Percentiles rank a stretch among this genome's conserved stretches.
phyloP scores from a whole-genome alignment of 2,329 filamentous ascomycete genomes.

The Pseudogymnoascus sp. region DNA sequence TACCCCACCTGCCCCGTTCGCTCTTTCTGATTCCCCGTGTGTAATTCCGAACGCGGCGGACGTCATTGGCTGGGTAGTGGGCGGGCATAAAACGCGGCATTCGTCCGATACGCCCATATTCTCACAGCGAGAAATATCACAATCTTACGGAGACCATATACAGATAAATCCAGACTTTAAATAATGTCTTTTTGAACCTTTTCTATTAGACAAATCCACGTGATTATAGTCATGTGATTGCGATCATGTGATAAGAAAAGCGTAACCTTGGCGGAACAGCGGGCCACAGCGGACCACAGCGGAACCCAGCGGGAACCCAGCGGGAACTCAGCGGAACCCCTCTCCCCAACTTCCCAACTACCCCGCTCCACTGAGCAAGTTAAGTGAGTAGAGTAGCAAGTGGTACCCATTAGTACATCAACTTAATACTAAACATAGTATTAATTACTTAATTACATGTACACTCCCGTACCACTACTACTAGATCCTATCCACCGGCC shows the following conservation, averaged over 20 bases:
- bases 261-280: neutral
- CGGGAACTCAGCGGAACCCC: neutral
- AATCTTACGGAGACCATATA: neutral
- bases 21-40: neutral
- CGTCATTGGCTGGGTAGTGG: neutral
- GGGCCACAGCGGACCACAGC: neutral
- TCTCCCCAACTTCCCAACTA: neutral
- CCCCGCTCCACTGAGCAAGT: neutral
- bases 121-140: neutral
- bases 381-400: neutral
- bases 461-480: neutral
- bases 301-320: neutral
- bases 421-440: neutral
- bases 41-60: neutral
- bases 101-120: neutral
- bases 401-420: neutral
- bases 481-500: neutral
- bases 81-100: neutral
- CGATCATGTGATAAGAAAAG: neutral
- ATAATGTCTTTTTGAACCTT: neutral
- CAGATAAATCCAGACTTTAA: neutral
- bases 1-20: neutral
- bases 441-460: neutral
- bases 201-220: neutral
- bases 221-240: neutral